Evolutionary conservation across 2,329 filamentous ascomycete species (phyloP).

Genomic region (Emmonsiellopsis sp.): DNA sequence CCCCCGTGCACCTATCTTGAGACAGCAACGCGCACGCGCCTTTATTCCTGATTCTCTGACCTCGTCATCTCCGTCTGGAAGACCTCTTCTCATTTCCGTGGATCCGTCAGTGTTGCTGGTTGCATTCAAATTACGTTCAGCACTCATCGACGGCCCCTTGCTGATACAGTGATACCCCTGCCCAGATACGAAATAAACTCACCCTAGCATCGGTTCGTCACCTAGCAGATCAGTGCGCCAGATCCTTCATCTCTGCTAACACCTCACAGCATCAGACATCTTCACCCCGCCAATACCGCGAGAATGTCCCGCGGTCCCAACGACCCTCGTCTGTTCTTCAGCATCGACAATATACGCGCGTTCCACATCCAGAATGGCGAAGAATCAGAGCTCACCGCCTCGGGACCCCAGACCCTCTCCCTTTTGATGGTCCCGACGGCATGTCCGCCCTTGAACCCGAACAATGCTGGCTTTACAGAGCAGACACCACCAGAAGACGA

Average conservation of each 20-base stretch:
- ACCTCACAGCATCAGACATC: neutral
- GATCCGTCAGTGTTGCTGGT: too few species aligned
- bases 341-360: slow-evolving; percentile 73
- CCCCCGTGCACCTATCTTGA: too few species aligned
- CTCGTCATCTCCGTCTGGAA: too few species aligned
- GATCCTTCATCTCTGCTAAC: neutral
- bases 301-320: slow-evolving; percentile 12
- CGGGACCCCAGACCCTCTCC: slow-evolving; percentile 82
- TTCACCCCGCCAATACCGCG: neutral
- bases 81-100: too few species aligned
- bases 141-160: too few species aligned
- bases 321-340: slow-evolving; percentile 34
- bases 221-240: too few species aligned
- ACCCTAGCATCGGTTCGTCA: too few species aligned
- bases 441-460: slow-evolving; percentile 53
- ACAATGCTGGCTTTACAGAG: slow-evolving; percentile 48
- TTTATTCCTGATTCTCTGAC: too few species aligned
- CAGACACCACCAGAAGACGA: slow-evolving; percentile 61
- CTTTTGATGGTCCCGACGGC: slow-evolving; percentile 92
- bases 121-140: too few species aligned
- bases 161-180: too few species aligned
- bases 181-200: too few species aligned
- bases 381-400: slow-evolving; percentile 72
- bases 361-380: slow-evolving; percentile 85
- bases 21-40: too few species aligned